Evolutionary conservation across 176 grass and related monocot species (phyloP).

Genomic region (Pontederia paniculata): DNA sequence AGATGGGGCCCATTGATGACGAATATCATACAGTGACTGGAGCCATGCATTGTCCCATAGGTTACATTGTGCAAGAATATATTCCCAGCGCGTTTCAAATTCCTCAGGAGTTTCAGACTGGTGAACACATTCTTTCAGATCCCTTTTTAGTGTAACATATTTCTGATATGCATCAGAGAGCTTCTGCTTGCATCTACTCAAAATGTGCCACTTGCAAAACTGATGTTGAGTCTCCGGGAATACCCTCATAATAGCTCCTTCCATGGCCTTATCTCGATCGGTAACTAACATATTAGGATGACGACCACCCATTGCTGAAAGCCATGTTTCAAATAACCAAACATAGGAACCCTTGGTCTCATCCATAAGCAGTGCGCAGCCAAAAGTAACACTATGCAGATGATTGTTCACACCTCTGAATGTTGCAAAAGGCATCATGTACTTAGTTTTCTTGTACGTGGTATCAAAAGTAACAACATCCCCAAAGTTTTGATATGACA

Average conservation of each 20-base stretch:
- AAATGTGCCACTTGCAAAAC: constrained; percentile 70
- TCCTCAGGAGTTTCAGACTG: constrained; percentile 41
- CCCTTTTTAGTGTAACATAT: constrained; percentile 42
- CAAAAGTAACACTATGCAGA: constrained; percentile 74
- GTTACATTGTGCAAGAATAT: constrained; percentile 36
- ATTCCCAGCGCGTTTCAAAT: constrained; percentile 70
- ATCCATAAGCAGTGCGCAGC: constrained; percentile 67
- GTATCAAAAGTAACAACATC: constrained; percentile 66
- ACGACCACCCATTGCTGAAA: constrained; percentile 59
- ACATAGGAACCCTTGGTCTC: constrained; percentile 75
- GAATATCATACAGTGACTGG: constrained; percentile 63
- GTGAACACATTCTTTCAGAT: constrained; percentile 60
- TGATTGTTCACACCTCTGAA: constrained; percentile 93
- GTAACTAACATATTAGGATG: constrained; percentile 68
- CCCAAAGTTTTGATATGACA: constrained; percentile 87
- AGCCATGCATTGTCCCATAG: constrained; percentile 55
- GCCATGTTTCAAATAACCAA: constrained; percentile 92
- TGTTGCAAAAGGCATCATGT: constrained; percentile 70
- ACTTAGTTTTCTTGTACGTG: constrained; percentile 46
- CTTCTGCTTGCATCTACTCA: constrained; percentile 46
- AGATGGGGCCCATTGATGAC: constrained; percentile 55
- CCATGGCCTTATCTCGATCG: constrained; percentile 50
- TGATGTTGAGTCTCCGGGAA: constrained; percentile 53
- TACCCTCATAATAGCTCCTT: constrained; percentile 46
- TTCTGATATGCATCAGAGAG: constrained; percentile 35